Evolutionary conservation across 768 basidiomycete genomes (phyloP).

Genomic region (Cubamyces lactineus): DNA sequence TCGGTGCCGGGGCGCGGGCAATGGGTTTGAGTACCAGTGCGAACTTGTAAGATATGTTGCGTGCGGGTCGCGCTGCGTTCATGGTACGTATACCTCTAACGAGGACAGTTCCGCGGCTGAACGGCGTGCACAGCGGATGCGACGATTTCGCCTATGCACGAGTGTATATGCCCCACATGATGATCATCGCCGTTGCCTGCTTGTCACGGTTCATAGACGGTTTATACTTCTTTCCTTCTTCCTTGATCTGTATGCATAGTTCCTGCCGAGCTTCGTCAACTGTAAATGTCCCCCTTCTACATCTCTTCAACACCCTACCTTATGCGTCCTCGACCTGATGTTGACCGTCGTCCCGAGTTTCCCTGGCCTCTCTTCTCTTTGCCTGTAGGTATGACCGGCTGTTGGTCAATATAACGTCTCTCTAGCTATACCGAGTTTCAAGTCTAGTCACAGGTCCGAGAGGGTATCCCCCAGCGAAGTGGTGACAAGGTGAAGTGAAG

Average conservation of each 20-base stretch:
- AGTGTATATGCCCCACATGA: constrained; percentile 7
- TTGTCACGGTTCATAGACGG: constrained; percentile 6
- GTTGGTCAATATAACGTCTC: not conserved
- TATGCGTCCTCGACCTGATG: constrained; percentile 18
- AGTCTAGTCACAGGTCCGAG: not conserved
- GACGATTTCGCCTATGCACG: not conserved
- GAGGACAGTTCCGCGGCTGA: constrained; percentile 9
- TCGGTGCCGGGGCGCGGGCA: constrained; percentile 81
- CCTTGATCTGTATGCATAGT: constrained; percentile 7
- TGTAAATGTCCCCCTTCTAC: constrained; percentile 9
- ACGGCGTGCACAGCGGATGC: constrained; percentile 11
- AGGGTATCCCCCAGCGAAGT: too few relatives aligned
- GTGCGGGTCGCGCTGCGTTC: not conserved
- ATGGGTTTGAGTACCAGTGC: constrained; percentile 57
- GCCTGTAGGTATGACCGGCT: not conserved
- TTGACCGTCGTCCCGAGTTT: constrained; percentile 22
- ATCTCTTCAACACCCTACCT: constrained; percentile 15
- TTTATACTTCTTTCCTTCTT: not conserved
- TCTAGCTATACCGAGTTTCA: not conserved
- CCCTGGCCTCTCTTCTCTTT: constrained; percentile 4
- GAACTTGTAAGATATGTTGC: constrained; percentile 4
- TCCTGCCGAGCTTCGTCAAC: not conserved
- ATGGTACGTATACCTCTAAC: constrained; percentile 3
- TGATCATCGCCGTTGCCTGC: not conserved
- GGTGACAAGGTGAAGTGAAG: too few relatives aligned